phyloP scores from a whole-genome alignment of 208 protist genomes.

The Trypanosoma platydactyli region DNA sequence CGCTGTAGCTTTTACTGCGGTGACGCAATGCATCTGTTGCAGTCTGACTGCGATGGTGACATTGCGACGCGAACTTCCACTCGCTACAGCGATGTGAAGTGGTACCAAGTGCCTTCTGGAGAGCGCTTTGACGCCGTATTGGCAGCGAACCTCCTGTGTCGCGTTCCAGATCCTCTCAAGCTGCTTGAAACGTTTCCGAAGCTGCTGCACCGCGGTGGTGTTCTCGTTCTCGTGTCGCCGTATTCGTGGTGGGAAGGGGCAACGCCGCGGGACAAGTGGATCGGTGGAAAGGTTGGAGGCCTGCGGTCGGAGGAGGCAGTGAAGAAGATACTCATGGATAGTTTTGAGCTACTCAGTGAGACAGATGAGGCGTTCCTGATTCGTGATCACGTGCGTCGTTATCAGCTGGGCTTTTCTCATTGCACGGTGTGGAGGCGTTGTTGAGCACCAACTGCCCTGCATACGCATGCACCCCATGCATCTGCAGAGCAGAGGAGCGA shows the following conservation, averaged over 20 bases:
- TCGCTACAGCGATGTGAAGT: conserved; percentile 43
- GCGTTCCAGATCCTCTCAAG: conserved; percentile 64
- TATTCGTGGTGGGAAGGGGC: conserved; percentile 87
- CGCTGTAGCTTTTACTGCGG: conserved; percentile 56
- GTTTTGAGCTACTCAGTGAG: conserved; percentile 77
- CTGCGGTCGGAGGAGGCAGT: conserved; percentile 61
- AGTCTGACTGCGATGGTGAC: conserved; percentile 23
- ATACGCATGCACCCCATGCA: no score
- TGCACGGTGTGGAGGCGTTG: conserved; percentile 66
- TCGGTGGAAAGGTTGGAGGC: conserved; percentile 60
- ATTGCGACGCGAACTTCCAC: conserved; percentile 24
- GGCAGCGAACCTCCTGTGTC: conserved; percentile 79
- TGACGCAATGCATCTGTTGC: conserved; percentile 66
- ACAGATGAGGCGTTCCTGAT: conserved; percentile 89
- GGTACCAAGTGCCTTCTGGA: conserved; percentile 47
- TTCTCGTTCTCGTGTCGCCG: conserved; percentile 78
- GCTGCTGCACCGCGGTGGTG: conserved; percentile 53
- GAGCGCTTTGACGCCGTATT: conserved; percentile 81
- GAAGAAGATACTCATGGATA: conserved; percentile 47
- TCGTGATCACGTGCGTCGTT: conserved; percentile 82
- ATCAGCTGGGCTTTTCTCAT: conserved; percentile 86
- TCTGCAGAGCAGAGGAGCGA: not conserved
- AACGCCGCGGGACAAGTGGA: conserved; percentile 60
- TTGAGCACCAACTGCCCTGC: not conserved
- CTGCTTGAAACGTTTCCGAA: conserved; percentile 53